Percentiles rank a stretch among this genome's conserved stretches.
Evolutionary conservation across 2,329 filamentous ascomycete genomes (phyloP).

Genomic region (Pseudogymnoascus sp.): DNA sequence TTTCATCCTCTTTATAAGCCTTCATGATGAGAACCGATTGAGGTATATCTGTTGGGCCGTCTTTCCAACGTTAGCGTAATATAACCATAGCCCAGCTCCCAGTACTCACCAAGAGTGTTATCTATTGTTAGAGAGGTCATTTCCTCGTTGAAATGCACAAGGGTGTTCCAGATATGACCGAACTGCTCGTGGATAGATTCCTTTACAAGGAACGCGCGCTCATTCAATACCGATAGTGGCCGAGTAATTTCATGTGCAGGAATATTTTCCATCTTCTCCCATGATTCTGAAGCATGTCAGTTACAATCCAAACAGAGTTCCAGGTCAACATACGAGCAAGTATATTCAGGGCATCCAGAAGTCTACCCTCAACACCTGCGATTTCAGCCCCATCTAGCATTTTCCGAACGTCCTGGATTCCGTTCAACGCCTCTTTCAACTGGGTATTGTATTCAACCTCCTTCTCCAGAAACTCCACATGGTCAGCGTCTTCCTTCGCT

Average conservation of each 20-base stretch:
- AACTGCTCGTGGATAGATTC: constrained; percentile 58
- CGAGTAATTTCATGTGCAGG: constrained; percentile 53
- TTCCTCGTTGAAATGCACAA: constrained; percentile 55
- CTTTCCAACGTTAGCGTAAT: constrained; percentile 23
- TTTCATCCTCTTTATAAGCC: constrained; percentile 52
- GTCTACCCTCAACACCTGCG: constrained; percentile 43
- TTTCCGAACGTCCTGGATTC: constrained; percentile 48
- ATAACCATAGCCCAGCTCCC: neutral
- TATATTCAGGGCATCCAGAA: constrained; percentile 48
- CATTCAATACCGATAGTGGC: constrained; percentile 55
- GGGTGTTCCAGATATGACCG: constrained; percentile 58
- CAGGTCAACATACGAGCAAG: constrained; percentile 40
- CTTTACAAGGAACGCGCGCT: constrained; percentile 57
- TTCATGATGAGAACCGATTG: constrained; percentile 49
- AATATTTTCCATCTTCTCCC: constrained; percentile 49
- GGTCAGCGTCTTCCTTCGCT: constrained; percentile 40
- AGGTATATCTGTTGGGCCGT: constrained; percentile 42
- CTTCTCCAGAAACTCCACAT: constrained; percentile 45
- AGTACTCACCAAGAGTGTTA: constrained; percentile 13
- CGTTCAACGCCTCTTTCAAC: constrained; percentile 41
- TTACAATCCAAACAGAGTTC: constrained; percentile 19
- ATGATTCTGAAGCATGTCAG: constrained; percentile 37
- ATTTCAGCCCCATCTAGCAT: constrained; percentile 54
- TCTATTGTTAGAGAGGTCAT: constrained; percentile 46
- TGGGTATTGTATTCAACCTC: constrained; percentile 53